These are phyloP conservation scores for Clitopilus passeckerianus DNA, from an alignment of 768 basidiomycete species.

Conservation along the genomic window DNA sequence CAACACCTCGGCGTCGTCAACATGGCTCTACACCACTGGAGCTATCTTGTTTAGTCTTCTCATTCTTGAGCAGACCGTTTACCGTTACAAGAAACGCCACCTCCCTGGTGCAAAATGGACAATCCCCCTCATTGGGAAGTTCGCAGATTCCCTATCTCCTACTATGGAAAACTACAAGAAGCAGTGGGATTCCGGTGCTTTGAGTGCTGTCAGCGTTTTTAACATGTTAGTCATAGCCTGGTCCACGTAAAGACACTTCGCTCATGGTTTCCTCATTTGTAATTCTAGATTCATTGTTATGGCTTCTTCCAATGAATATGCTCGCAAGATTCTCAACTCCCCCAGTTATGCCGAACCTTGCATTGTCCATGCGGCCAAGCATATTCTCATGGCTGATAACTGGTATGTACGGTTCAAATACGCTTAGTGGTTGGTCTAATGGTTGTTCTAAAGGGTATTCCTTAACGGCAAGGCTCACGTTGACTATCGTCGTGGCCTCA, in stretches of 20 bases:
- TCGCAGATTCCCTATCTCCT: constrained; percentile 87
- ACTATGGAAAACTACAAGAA: constrained; percentile 88
- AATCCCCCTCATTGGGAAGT: constrained; percentile 96
- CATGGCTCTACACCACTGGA: constrained; percentile 67
- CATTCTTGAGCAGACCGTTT: constrained; percentile 82
- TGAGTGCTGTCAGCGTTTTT: constrained; percentile 92
- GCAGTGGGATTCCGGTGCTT: constrained; percentile 87
- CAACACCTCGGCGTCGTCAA: constrained; percentile 22
- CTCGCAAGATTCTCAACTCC: constrained; percentile 95
- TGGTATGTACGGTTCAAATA: constrained; percentile 45
- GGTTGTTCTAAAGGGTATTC: constrained; percentile 72
- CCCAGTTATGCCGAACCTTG: constrained; percentile 91
- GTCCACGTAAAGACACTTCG: not conserved
- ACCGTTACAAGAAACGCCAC: constrained; percentile 83
- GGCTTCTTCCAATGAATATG: constrained; percentile 88
- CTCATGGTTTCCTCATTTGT: constrained; percentile 1
- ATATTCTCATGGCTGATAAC: constrained; percentile 79
- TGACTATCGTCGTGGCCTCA: constrained; percentile 89
- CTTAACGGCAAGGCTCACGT: constrained; percentile 90
- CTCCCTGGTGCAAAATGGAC: constrained; percentile 90
- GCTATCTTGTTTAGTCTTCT: constrained; percentile 73
- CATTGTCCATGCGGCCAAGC: constrained; percentile 88
- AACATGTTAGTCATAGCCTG: constrained; percentile 69
- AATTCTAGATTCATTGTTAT: constrained; percentile 90
- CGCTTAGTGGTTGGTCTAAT: not conserved